Evolutionary conservation across 2,329 filamentous ascomycete species (phyloP), one percentile per base, ranked within the genome.

Genomic region (Penicillium sclerotiorum): DNA sequence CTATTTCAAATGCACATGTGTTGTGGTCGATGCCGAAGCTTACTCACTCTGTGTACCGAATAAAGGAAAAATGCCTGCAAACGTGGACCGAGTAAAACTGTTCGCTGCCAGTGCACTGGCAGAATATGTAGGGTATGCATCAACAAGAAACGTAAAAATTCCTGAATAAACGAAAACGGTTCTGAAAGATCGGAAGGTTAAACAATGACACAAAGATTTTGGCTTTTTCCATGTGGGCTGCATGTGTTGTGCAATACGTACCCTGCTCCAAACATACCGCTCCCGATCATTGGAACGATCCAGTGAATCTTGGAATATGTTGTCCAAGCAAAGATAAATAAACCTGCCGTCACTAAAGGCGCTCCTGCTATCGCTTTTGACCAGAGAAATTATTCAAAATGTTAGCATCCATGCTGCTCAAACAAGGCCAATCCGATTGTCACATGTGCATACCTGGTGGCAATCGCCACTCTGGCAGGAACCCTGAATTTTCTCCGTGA

Each of bases 241-340:
- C 27, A 44, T 51, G 46, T 50, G 40, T 52, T 48, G 50, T 57
- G 40, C 28, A n/a, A n/a, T n/a, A 79, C 84, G 76, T 76, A 88
- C 84, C 82, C 88, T 66, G 79, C 75, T 49, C 85, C 88, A 72
- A 91, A 92, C 36, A 92, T 75, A 33, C 70, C 78, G 22, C 84
- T 87, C 17, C 86, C 88, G 70, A 92, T 85, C 57, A 90, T 86
- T 21, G 88, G 86, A 39, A 85, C 79, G 53, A 89, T 87, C 85
- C 85, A 93, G 71, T 90, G 87, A 41, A 96, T 81, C 2, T 68
- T 57, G 43, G 85, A 70, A 67, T 86, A 92, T 12, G 88, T 87
- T 4, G 89, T 91, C 88, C 90, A 96, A 8, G 84, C 90, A 72
- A 96, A 96, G 73, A 89, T 88, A 70, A 96, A 95, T 12, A 97